phyloP scores from a whole-genome alignment of 331 rosid species.

The Prunus yedoensis region DNA sequence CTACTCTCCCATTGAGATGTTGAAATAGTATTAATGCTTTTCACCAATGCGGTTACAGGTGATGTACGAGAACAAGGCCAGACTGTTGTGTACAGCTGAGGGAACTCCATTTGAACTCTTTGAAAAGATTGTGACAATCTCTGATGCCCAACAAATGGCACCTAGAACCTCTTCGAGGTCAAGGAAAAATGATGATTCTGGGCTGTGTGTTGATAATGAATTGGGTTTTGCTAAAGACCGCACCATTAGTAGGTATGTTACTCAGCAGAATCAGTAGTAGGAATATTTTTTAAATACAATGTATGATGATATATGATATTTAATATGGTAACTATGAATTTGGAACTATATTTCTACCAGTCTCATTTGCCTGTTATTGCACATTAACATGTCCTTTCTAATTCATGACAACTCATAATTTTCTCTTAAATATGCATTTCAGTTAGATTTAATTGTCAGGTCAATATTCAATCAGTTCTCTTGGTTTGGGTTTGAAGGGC shows the following conservation, averaged over 20 bases:
- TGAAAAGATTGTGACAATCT: constrained; percentile 60
- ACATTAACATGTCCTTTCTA: background rate
- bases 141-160: constrained; percentile 73
- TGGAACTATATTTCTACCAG: background rate
- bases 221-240: constrained; percentile 95
- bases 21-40: background rate
- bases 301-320: background rate
- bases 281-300: background rate
- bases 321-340: background rate
- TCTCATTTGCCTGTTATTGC: background rate
- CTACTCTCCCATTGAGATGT: background rate
- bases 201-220: constrained; percentile 93
- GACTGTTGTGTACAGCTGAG: constrained; percentile 84
- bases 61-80: constrained; percentile 80
- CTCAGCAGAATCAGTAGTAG: background rate
- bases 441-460: background rate
- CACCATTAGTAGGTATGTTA: constrained; percentile 83
- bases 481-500: background rate
- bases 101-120: constrained; percentile 83
- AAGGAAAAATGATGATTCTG: constrained; percentile 64
- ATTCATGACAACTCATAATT: background rate
- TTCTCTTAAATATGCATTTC: background rate
- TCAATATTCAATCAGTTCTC: background rate
- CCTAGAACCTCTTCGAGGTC: constrained; percentile 97
- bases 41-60: constrained; percentile 51